A percentile compares a stretch with the other conserved stretches of the same genome.
Evolutionary conservation across 2,329 filamentous ascomycete genomes (phyloP).

Genomic region (Orbilia quercus): DNA sequence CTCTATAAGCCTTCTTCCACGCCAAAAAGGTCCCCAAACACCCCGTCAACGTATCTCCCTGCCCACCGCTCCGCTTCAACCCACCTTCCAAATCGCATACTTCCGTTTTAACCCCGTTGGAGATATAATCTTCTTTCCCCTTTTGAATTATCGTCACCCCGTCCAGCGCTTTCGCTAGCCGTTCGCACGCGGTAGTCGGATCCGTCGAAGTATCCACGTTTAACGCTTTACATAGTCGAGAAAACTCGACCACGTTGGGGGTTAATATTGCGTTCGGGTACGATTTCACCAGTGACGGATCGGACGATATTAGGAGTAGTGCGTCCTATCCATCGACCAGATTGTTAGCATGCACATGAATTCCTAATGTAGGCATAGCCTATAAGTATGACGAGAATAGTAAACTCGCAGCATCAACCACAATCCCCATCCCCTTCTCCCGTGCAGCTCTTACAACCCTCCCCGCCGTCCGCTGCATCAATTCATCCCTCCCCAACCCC

Average conservation of each 20-base stretch:
- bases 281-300: conserved; percentile 80
- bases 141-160: conserved; percentile 95
- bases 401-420: conserved; percentile 76
- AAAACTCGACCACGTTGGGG: conserved; percentile 94
- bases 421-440: conserved; percentile 77
- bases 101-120: conserved; percentile 79
- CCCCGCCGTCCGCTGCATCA: conserved; percentile 89
- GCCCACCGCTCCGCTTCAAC: conserved; percentile 88
- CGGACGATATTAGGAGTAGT: conserved; percentile 78
- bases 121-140: conserved; percentile 82
- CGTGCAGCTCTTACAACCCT: conserved; percentile 82
- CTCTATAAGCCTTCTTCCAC: conserved; percentile 87
- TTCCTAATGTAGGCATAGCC: background rate
- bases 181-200: conserved; percentile 70
- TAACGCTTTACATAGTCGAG: conserved; percentile 79
- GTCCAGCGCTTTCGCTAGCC: conserved; percentile 79
- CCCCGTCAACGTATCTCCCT: conserved; percentile 94
- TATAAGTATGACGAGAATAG: background rate
- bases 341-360: no score
- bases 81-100: conserved; percentile 82
- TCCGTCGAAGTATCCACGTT: conserved; percentile 70
- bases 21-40: conserved; percentile 86
- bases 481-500: conserved; percentile 84
- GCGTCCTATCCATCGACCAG: conserved; percentile 77
- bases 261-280: conserved; percentile 89